Base-by-base conservation (phyloP, 2,329 filamentous ascomycete genomes). In the Penicillium sp. region DNA sequence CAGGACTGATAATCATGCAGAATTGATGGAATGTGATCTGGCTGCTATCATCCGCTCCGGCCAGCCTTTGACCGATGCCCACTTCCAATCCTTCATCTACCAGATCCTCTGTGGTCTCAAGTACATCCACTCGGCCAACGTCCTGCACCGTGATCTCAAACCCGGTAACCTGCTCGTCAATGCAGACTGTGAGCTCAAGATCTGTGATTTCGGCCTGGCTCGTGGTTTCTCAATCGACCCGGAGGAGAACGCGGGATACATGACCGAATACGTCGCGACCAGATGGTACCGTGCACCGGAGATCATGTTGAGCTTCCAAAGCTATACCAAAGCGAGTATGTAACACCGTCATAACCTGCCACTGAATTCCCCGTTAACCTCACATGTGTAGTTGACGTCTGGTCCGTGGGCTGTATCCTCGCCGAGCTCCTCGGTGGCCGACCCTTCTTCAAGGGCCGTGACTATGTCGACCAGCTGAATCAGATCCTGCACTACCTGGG, bases 81-180 rank as follows among this genome's bases (percentile, higher is more conserved):
- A 98, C 72, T 98, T 98, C 77, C 93, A 98, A 74, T 97, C 93
- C 45, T 98, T 98, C 75, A 96, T 98, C 74, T 98, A 98, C 77
- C 93, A 98, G 78, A 98, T 98, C 60, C 85, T 98, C 6, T 97
- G 93, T 69, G 93, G 93, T 57, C 79, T 98, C 61, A 98, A 98
- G 77, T 98, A 97, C 72, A 97, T 98, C 59, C 93, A 98, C 77
- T 97, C 91, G 21, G 93, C 93, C 61, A 97, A 97, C 64, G 93
- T 98, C 45, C 78, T 98, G 58, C 93, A 98, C 70, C 86, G 93
- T 69, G 93, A 98, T 70, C 73, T 98, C 66, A 98, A 98, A 75
- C 93, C 93, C 32, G 93, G 93, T 51, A 98, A 98, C 70, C 73
- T 98, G 64, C 82, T 98, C 38, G 93, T 98, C 68, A 98, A 98